Percentiles rank a stretch among this genome's conserved stretches.
phyloP scores from a whole-genome alignment of 139 green algal species.

The Nannochloris sp. region DNA sequence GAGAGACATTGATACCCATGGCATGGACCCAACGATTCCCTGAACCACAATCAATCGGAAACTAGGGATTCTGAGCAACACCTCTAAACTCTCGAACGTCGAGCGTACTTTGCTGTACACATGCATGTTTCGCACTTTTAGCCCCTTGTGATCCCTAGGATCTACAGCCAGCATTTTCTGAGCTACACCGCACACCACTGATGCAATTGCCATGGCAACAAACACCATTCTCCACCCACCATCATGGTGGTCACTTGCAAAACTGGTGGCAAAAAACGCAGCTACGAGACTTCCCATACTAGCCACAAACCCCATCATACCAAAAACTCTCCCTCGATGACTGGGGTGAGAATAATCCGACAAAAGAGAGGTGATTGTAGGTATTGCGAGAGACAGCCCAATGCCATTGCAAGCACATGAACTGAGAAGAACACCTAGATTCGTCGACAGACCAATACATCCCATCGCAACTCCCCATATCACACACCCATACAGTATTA shows the following conservation, averaged over 20 bases:
- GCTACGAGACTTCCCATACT: conserved; percentile 19
- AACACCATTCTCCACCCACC: conserved; percentile 64
- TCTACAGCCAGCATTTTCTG: conserved; percentile 14
- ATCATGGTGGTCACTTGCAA: conserved; percentile 6
- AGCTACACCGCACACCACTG: conserved; percentile 7
- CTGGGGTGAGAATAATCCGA: conserved; percentile 56
- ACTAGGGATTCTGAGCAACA: conserved; percentile 35
- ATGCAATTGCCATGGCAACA: conserved; percentile 30
- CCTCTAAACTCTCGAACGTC: conserved; percentile 10
- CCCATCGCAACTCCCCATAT: conserved; percentile 70
- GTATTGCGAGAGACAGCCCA: conserved; percentile 63
- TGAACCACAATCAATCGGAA: conserved; percentile 47
- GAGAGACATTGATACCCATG: conserved; percentile 81
- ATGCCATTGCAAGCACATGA: conserved; percentile 53
- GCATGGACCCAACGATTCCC: conserved; percentile 76
- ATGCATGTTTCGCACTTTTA: neutral
- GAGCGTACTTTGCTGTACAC: neutral
- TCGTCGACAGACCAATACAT: conserved; percentile 43
- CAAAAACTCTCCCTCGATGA: conserved; percentile 55
- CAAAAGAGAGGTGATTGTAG: conserved; percentile 49
- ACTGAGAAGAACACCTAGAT: conserved; percentile 40
- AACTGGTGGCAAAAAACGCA: conserved; percentile 38
- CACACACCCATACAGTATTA: conserved; percentile 53
- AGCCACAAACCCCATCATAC: conserved; percentile 21
- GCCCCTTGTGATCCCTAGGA: conserved; percentile 24